Evolutionary conservation across 108 stramenopile species (phyloP).

Genomic region (Cyclotella atomus): DNA sequence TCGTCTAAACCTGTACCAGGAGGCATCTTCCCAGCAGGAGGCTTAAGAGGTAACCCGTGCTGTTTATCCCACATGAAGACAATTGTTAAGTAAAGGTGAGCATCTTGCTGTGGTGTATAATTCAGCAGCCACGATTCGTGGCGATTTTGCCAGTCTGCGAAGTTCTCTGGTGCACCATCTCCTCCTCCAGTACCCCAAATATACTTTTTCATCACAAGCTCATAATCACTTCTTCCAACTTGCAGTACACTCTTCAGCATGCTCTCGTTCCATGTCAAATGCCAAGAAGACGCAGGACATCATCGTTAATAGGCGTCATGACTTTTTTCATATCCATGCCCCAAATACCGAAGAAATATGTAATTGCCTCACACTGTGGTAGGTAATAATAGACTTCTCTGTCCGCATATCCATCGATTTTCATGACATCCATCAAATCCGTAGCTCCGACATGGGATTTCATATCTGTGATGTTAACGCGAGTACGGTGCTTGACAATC

Average conservation of each 20-base stretch:
- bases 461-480: neutral
- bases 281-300: neutral
- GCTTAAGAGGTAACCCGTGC: neutral
- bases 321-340: neutral
- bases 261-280: too few species aligned
- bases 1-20: neutral
- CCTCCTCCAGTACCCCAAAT: neutral
- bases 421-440: neutral
- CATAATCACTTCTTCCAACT: too few species aligned
- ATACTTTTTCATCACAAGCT: too few species aligned
- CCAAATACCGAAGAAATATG: neutral
- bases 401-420: neutral
- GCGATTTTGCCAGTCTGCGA: neutral
- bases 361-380: neutral
- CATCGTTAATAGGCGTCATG: neutral
- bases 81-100: neutral
- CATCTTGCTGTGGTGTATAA: neutral
- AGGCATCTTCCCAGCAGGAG: neutral
- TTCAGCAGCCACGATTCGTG: neutral
- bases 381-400: conserved; percentile 2
- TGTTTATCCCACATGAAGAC: neutral
- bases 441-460: neutral
- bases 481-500: neutral
- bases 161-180: neutral
- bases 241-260: too few species aligned